Percentiles rank a stretch among this genome's conserved stretches.
Evolutionary conservation across 1,284 basidiomycete species (phyloP).

Genomic region (Sphaerobolus stellatus): DNA sequence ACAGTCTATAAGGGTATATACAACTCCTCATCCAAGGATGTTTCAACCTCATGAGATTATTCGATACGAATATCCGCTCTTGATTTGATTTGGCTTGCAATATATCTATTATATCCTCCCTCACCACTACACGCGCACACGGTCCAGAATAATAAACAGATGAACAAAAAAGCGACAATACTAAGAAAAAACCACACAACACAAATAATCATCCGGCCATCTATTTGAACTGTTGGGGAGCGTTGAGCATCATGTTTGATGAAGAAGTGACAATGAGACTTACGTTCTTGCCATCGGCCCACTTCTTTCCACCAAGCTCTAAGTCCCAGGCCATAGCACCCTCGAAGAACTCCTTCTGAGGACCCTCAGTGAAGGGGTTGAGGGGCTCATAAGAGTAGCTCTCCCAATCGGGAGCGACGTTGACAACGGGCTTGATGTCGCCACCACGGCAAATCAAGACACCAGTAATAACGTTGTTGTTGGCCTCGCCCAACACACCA

Average conservation of each 20-base stretch:
- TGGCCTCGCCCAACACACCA: conserved; percentile 84
- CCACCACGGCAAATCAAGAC: conserved; percentile 80
- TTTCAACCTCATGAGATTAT: too few relatives aligned
- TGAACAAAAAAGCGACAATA: not conserved
- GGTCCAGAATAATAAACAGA: not conserved
- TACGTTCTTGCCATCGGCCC: conserved; percentile 85
- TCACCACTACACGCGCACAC: not conserved
- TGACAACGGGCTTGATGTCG: conserved; percentile 67
- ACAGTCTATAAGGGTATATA: too few relatives aligned
- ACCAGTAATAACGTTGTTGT: conserved; percentile 79
- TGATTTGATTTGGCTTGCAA: too few relatives aligned
- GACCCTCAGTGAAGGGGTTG: conserved; percentile 56
- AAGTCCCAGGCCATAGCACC: conserved; percentile 89
- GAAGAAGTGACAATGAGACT: conserved; percentile 31
- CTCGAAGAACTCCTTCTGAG: conserved; percentile 88
- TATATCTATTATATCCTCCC: too few relatives aligned
- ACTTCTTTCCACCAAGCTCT: conserved; percentile 80
- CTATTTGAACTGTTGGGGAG: not conserved
- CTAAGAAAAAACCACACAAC: too few relatives aligned
- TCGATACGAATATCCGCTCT: too few relatives aligned
- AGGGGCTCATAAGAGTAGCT: conserved; percentile 81
- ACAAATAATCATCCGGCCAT: too few relatives aligned
- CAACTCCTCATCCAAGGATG: too few relatives aligned
- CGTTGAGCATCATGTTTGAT: not conserved
- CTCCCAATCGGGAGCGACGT: conserved; percentile 91